Evolutionary conservation across 768 basidiomycete genomes (phyloP).

Genomic region (Collybiopsis luxurians): DNA sequence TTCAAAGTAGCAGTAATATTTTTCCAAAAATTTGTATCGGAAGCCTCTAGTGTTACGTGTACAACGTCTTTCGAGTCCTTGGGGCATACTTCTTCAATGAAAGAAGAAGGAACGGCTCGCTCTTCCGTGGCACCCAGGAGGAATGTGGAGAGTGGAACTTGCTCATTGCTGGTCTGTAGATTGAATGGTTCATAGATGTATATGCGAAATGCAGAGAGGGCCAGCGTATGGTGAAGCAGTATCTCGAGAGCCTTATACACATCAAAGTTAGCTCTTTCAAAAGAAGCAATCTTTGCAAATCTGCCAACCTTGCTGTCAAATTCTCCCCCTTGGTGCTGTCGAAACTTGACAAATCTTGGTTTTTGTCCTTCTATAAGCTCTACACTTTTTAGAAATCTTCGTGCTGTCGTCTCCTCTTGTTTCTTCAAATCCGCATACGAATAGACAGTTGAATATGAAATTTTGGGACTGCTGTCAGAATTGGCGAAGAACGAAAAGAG

Average conservation of each 20-base stretch:
- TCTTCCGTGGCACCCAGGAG: constrained; percentile 36
- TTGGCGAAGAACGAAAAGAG: background rate
- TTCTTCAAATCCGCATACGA: constrained; percentile 32
- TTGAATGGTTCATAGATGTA: constrained; percentile 46
- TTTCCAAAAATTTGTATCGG: constrained; percentile 33
- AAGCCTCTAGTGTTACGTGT: constrained; percentile 28
- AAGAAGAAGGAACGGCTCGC: constrained; percentile 29
- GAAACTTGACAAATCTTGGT: constrained; percentile 40
- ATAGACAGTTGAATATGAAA: constrained; percentile 33
- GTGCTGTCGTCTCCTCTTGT: constrained; percentile 28
- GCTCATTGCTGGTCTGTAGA: constrained; percentile 40
- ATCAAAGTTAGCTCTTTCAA: constrained; percentile 1
- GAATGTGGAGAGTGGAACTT: constrained; percentile 42
- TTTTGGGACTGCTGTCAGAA: background rate
- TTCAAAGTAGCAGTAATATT: constrained; percentile 30
- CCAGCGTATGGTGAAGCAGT: constrained; percentile 43
- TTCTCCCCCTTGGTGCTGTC: constrained; percentile 45
- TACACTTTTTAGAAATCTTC: constrained; percentile 12
- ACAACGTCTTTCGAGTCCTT: constrained; percentile 26
- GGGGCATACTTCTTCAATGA: constrained; percentile 38
- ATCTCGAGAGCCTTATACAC: constrained; percentile 41
- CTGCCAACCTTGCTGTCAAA: constrained; percentile 44
- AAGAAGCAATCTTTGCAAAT: too few species aligned
- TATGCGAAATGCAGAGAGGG: constrained; percentile 33
- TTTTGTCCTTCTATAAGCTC: constrained; percentile 18